These are phyloP conservation scores for Rhodamnia rubescens DNA, from an alignment of 345 rosid genomes.

Conservation along the genomic window DNA sequence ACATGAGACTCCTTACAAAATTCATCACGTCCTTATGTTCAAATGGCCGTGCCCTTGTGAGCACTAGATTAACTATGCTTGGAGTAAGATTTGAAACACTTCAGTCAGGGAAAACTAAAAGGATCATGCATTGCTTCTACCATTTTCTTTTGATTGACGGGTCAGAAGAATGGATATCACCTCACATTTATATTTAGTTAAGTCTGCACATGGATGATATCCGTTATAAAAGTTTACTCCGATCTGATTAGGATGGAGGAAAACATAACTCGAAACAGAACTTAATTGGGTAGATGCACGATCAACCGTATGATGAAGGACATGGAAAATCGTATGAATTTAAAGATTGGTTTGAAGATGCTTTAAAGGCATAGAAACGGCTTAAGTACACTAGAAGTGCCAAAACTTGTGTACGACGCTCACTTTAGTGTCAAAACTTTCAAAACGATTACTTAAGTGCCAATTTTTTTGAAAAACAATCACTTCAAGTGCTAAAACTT, in stretches of 20 bases:
- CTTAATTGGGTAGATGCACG: too few species aligned
- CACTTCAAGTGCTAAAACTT: too few species aligned
- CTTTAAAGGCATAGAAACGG: background rate
- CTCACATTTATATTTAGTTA: background rate
- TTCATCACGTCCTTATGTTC: background rate
- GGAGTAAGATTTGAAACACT: background rate
- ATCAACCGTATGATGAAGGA: too few species aligned
- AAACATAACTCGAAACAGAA: background rate
- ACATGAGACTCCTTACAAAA: background rate
- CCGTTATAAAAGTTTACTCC: background rate
- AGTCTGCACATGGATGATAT: background rate
- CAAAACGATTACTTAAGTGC: too few species aligned
- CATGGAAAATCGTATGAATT: background rate
- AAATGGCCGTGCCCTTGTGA: background rate
- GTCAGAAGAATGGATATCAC: background rate
- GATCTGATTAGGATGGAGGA: background rate
- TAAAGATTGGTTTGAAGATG: background rate
- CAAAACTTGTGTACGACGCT: too few species aligned
- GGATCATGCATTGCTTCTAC: background rate
- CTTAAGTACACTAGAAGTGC: too few species aligned
- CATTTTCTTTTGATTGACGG: background rate
- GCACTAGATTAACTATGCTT: background rate
- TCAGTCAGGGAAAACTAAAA: fast-evolving
- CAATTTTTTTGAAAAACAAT: too few species aligned
- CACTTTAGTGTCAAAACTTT: too few species aligned